These are phyloP conservation scores for Pseudomonodictys pantanalensis DNA, from an alignment of 495 filamentous ascomycete genomes.

Conservation along the genomic window DNA sequence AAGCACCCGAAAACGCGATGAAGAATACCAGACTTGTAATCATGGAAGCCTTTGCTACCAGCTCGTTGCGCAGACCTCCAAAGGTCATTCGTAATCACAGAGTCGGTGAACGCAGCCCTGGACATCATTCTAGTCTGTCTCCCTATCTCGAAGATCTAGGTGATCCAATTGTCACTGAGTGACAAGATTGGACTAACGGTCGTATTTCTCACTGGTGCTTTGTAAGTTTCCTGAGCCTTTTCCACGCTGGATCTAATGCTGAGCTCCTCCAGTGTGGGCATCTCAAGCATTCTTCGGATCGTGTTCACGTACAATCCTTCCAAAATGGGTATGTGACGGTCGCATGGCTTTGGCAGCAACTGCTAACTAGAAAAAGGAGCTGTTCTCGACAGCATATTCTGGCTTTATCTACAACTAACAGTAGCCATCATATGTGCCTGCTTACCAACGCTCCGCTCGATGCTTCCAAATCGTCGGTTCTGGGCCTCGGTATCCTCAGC, in stretches of 20 bases:
- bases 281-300: neutral
- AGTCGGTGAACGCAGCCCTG: neutral
- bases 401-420: neutral
- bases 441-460: neutral
- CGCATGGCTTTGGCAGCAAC: neutral
- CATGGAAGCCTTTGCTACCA: too few relatives aligned
- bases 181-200: neutral
- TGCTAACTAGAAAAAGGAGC: neutral
- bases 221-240: neutral
- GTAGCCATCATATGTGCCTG: slow-evolving; percentile 2
- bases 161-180: neutral
- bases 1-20: too few relatives aligned
- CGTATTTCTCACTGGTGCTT: neutral
- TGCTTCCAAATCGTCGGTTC: too few relatives aligned
- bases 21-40: too few relatives aligned
- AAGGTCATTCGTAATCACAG: neutral
- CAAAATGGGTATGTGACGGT: neutral
- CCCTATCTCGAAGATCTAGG: neutral
- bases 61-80: neutral
- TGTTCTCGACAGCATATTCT: neutral
- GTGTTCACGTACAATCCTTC: slow-evolving; percentile 1
- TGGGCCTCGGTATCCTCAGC: too few relatives aligned
- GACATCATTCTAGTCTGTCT: neutral
- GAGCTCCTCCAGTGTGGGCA: neutral
- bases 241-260: neutral